Conservation (phyloP, 2,329 filamentous ascomycete species). For the Spiromastix sp. region DNA sequence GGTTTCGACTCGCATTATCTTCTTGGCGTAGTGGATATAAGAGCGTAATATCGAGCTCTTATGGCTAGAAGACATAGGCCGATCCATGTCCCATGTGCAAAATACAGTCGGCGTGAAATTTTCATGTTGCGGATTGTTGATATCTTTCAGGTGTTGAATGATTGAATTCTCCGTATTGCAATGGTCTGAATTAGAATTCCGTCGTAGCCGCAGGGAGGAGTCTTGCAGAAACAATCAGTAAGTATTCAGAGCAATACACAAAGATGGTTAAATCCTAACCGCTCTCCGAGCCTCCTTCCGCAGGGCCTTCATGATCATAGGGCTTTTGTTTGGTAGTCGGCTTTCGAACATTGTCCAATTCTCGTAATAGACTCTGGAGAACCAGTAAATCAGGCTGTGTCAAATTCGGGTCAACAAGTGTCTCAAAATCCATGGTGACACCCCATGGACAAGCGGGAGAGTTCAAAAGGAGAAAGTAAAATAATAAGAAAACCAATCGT, state of each 20-base stretch:
- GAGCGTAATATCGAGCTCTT: constrained; percentile 46
- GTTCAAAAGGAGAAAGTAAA: background rate
- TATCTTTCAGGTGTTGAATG: constrained; percentile 15
- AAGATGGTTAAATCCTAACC: background rate
- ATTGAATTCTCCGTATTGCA: background rate
- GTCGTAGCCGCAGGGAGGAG: no score
- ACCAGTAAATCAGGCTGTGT: background rate
- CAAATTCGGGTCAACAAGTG: background rate
- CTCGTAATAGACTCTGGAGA: background rate
- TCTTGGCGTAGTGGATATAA: constrained; percentile 47
- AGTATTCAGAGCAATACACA: background rate
- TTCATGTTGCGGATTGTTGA: constrained; percentile 40
- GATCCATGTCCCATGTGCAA: constrained; percentile 39
- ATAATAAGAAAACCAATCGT: background rate
- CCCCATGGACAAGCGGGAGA: background rate
- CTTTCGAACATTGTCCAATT: background rate
- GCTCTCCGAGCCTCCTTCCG: background rate
- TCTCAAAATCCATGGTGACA: background rate
- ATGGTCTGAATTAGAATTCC: background rate
- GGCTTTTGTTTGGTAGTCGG: background rate
- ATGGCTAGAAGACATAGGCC: constrained; percentile 28
- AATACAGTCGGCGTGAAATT: constrained; percentile 48
- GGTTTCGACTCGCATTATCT: constrained; percentile 52
- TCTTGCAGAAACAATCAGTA: background rate
- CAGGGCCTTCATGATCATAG: background rate